Base-by-base conservation (phyloP, 208 protist genomes). In the Trypanosoma scelopori region DNA sequence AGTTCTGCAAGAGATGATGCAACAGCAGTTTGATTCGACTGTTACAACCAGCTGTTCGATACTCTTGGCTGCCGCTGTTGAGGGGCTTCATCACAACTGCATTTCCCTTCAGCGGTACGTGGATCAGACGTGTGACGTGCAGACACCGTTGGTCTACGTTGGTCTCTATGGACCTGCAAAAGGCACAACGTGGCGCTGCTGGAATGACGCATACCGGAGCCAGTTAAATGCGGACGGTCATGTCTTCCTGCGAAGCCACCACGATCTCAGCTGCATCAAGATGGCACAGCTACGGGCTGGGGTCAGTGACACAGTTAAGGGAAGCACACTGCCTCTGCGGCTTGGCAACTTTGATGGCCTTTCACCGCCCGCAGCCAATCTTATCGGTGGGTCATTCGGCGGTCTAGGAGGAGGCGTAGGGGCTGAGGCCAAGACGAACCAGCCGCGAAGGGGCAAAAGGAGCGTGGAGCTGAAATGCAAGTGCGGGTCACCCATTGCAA, bases 81-180 rank as follows among this genome's bases (percentile, higher is more conserved):
- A 91, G 50, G 78, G 71, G 0, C 57, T 73, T 20, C 67, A 71
- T 56, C 32, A 46, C 27, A 62, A 81, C 58, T 70, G 28, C 39
- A 63, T 35, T 23, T 71, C 82, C 2, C 69, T 95, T 51, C 89
- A 95, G 69, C 79, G 80, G 18, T 95, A 95, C 74, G 75, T 93
- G 35, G 89, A 95, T 73, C 79, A 80, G 75, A 89, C 71, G 23
- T 72, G 71, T 25, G 89, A 95, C 35, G 67, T 91, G 50, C 89
- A 95, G 65, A 85, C 77, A 2, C 59, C 82, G 35, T 43, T 86
- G 37, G 81, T 80, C 62, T 92, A 91, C 56, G 71, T 74, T 3
- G 60, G 77, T 1, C 65, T 76, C 5, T 92, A 86, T 55, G 78
- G 84, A 13, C 52, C 74, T 12, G 45, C 75, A 11, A 59, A 60